Evolutionary conservation across 805 yeast species (phyloP).

Genomic region (Metschnikowia aberdeeniae): DNA sequence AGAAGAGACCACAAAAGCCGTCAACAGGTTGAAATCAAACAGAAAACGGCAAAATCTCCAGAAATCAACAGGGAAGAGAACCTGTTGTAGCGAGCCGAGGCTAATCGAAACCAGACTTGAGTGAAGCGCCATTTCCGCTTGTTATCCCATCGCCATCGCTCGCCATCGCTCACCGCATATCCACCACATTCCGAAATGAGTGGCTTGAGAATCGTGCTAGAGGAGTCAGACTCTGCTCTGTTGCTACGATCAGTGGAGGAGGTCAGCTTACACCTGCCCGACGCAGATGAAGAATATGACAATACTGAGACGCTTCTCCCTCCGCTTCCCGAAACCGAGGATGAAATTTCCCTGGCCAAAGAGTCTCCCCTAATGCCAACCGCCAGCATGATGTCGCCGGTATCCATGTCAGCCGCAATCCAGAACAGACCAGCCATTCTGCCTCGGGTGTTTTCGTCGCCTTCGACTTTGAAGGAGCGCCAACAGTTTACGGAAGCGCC

Average conservation of each 20-base stretch:
- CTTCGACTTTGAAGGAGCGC: slow-evolving; percentile 1
- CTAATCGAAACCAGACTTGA: too few species aligned
- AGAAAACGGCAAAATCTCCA: too few species aligned
- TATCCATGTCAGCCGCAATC: neutral
- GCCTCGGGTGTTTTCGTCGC: slow-evolving; percentile 2
- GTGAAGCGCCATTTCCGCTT: too few species aligned
- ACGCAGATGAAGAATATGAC: slow-evolving; percentile 7
- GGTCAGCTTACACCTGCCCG: neutral
- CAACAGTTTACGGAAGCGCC: slow-evolving; percentile 3
- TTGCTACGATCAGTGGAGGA: slow-evolving; percentile 11
- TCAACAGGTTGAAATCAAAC: too few species aligned
- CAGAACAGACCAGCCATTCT: neutral
- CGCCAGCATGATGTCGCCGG: neutral
- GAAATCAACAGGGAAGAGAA: too few species aligned
- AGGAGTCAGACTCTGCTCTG: slow-evolving; percentile 12
- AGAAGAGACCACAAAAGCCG: too few species aligned
- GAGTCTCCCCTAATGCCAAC: neutral
- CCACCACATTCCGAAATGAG: slow-evolving; percentile 8
- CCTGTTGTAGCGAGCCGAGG: too few species aligned
- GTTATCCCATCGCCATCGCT: neutral
- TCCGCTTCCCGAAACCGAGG: slow-evolving; percentile 19
- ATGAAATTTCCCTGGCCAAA: neutral
- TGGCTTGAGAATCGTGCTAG: slow-evolving; percentile 19
- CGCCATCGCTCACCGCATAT: too few species aligned
- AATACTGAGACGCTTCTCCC: slow-evolving; percentile 21